Evolutionary conservation across 2,329 filamentous ascomycete genomes (phyloP), one percentile per base, ranked within the genome.

Genomic region (Aotearoamyces nothofagi): DNA sequence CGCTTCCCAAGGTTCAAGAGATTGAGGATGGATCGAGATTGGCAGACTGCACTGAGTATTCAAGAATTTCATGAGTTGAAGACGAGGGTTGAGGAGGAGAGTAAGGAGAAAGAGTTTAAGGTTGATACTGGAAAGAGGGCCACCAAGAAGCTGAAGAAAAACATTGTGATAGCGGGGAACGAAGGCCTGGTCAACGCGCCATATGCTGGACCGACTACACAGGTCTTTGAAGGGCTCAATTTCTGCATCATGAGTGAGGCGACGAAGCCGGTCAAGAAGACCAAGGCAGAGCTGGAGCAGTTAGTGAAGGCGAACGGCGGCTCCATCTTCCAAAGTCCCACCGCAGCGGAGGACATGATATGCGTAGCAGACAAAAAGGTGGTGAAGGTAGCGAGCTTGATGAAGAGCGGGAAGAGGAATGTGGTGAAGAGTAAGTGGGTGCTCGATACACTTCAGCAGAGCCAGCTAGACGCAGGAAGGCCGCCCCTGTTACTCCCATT

Each of bases 1-100:
- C 75, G 90, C 1, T 98, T 98, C 43, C 90, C 90, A 2, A 74
- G 90, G 1, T 93, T 96, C 53, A 83, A 83, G 37, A 67, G 64
- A 19, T 55, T 96, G 5, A 70, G 84, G 4, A 63, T 68, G n/a
- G 90, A 96, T 51, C 83, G 86, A 40, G 61, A 66, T 32, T 98
- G 90, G 87, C 64, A 79, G 26, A 70, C 71, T 17, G 81, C 82
- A 0, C 60, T 96, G 3, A 80, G 80, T 1, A 58, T 82, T 2
- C 69, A 81, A 25, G 80, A 84, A 25, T 93, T 94, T 42, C 54
- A 75, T 11, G 66, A 76, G 5, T 55, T 94, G 10, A 78, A 79
- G 38, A 58, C 59, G 5, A 66, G 67, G 12, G 74, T 72, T 1
- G 77, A 90, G 34, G 62, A 72, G n/a, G 75, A 81, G 37, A 62